A percentile compares a stretch with the other conserved stretches of the same genome.
Evolutionary conservation across 192 early-diverging fungal species (phyloP).

Genomic region (Phlyctochytrium planicorne): DNA sequence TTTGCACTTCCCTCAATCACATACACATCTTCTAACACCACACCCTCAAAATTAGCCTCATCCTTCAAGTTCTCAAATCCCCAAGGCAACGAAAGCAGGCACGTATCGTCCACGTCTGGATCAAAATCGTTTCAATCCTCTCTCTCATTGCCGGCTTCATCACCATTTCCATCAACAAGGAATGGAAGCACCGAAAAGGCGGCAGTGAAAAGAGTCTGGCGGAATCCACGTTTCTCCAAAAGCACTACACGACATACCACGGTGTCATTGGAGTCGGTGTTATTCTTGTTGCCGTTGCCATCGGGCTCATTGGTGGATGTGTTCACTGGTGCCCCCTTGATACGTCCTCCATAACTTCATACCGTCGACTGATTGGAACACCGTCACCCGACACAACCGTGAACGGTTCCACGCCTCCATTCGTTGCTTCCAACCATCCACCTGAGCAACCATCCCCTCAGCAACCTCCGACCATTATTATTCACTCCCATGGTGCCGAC

Average conservation of each 20-base stretch:
- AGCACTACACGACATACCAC: background rate
- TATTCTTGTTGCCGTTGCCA: background rate
- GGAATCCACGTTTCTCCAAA: background rate
- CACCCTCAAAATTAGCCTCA: background rate
- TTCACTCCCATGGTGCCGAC: too few species aligned
- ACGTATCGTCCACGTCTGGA: background rate
- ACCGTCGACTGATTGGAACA: too few species aligned
- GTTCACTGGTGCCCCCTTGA: too few species aligned
- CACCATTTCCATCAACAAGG: background rate
- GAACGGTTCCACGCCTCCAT: too few species aligned
- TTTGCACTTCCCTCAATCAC: background rate
- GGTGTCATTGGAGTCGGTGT: background rate
- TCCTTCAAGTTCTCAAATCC: background rate
- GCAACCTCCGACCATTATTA: too few species aligned
- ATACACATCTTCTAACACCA: background rate
- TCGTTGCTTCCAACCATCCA: too few species aligned
- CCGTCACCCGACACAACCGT: too few species aligned
- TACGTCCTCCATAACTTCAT: too few species aligned
- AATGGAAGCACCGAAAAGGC: background rate
- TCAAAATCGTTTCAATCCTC: background rate
- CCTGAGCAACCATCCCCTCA: too few species aligned
- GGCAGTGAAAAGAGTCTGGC: too few species aligned
- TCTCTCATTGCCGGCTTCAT: background rate
- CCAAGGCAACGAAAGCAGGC: background rate
- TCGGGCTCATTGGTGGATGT: background rate